Base-by-base conservation (phyloP, 495 filamentous ascomycete species). In the Darksidea phi region DNA sequence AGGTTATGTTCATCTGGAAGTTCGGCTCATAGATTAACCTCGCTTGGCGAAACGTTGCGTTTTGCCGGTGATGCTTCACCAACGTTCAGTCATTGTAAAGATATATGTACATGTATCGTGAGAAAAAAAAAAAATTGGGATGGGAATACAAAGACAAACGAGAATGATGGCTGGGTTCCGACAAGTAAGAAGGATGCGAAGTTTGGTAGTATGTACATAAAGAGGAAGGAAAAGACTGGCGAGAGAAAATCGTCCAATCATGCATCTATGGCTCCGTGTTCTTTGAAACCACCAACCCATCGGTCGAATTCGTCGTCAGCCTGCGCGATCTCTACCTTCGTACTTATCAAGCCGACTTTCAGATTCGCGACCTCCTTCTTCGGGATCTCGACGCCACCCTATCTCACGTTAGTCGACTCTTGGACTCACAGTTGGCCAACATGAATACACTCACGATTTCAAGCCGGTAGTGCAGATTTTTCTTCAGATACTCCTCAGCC, bases 401-500 rank as follows among this genome's bases (percentile, higher is more conserved):
- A 43, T 20, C 6, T 4, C 41, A 43, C 6, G 41, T 43, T 43
- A 43, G 41, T 20, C 13, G 6, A 15, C 41, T 43, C 3, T 43
- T 15, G 15, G 5, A 20, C 26, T 13, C 18, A 48, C 3, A 12
- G 24, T 2, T 21, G 37, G 13, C 6, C 32, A n/a, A 41, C 6
- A 5, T 26, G n/a, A 6, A 36, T 47, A 7, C 21, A 57, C 71
- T 67, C 54, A 74, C 72, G 57, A 64, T 62, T n/a, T 51, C 64
- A 6, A 73, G 45, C 13, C 73, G 48, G 71, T 73, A 78, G 6
- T 73, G 47, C 26, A 88, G 64, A 20, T 76, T 72, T 23, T 63
- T 48, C 45, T 56, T 74, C 36, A 88, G 67, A 58, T 79, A 81
- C 48, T 73, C 72, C 8, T 82, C 75, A 10, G 48, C 36, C 12